These are phyloP conservation scores for Paspalum vaginatum DNA, from an alignment of 176 grass and related monocot species.

Conservation along the genomic window DNA sequence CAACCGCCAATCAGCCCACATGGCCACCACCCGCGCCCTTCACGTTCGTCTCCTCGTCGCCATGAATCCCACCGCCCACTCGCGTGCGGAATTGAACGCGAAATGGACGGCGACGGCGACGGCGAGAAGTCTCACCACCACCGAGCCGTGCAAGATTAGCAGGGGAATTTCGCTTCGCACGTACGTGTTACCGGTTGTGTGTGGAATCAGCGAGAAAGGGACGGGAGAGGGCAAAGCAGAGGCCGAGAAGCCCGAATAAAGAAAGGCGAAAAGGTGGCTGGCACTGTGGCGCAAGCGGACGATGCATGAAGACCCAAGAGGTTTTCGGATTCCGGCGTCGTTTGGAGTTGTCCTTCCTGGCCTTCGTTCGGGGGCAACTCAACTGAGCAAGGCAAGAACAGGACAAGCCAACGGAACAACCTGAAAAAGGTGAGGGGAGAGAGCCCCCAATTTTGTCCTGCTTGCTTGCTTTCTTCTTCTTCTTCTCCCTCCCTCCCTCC, in stretches of 20 bases:
- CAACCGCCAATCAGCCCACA: background rate
- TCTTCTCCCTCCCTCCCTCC: background rate
- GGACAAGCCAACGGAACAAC: conserved; percentile 36
- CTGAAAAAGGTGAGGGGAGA: background rate
- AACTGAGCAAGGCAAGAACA: conserved; percentile 26
- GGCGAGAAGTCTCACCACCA: background rate
- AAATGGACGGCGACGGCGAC: background rate
- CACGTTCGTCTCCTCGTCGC: conserved; percentile 19
- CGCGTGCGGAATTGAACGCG: background rate
- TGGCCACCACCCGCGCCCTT: background rate
- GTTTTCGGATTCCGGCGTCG: conserved; percentile 25
- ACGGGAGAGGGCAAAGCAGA: conserved; percentile 1
- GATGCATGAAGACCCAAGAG: background rate
- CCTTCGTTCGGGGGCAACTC: background rate
- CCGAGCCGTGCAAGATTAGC: background rate
- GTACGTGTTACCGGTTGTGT: background rate
- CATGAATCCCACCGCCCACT: background rate
- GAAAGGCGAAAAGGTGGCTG: background rate
- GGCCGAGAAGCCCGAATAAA: conserved; percentile 11
- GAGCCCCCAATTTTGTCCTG: conserved; percentile 47
- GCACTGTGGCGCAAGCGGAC: conserved; percentile 7
- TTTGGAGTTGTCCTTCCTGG: conserved; percentile 27
- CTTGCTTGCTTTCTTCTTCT: conserved; percentile 19
- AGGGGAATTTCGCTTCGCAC: background rate
- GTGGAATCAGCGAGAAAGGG: conserved; percentile 29